Base-by-base conservation (phyloP, 2,329 filamentous ascomycete species). In the Fusarium sp. region DNA sequence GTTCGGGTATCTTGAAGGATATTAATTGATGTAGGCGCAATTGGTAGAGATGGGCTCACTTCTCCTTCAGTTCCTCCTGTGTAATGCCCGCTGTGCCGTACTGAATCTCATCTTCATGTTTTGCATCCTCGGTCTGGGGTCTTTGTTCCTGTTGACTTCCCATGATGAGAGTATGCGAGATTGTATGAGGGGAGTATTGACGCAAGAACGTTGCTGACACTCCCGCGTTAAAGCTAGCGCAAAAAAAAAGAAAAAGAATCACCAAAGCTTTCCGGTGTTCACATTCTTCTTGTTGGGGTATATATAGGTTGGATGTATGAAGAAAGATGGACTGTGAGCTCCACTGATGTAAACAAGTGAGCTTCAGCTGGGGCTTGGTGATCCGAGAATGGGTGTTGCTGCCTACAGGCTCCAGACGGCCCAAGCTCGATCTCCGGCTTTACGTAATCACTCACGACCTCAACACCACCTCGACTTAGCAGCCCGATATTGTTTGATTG, bases 1-100 rank as follows among this genome's bases (percentile, higher is more conserved):
- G 78, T 95, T 92, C 4, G 95, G 94, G 80, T 94, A 97, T 79
- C 93, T 95, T 68, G n/a, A 2, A n/a, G 15, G n/a, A 17, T 62
- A 64, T 83, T 63, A 81, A 75, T n/a, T 6, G 30, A 22, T 5
- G 43, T 17, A 6, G 11, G 10, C 10, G 8, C n/a, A n/a, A 45
- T 5, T 25, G 37, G 22, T 22, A 30, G 25, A 14, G 12, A 17
- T 22, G 11, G 17, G 32, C 67, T 66, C 63, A 86, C 86, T 86
- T 85, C 59, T 85, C 81, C 9, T 88, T 82, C 4, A 88, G 76
- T 32, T 88, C 86, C 22, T 84, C 79, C 3, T 83, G 79, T 0
- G 81, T 82, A 65, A 85, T 80, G 0, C 81, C 82, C 6, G 81
- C 79, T 1, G 79, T 74, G 6, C 81, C 82, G 74, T 90, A 90